A percentile compares a stretch with the other conserved stretches of the same genome.
Conservation (phyloP, 768 basidiomycete species). For the Termitomyces sp. region DNA sequence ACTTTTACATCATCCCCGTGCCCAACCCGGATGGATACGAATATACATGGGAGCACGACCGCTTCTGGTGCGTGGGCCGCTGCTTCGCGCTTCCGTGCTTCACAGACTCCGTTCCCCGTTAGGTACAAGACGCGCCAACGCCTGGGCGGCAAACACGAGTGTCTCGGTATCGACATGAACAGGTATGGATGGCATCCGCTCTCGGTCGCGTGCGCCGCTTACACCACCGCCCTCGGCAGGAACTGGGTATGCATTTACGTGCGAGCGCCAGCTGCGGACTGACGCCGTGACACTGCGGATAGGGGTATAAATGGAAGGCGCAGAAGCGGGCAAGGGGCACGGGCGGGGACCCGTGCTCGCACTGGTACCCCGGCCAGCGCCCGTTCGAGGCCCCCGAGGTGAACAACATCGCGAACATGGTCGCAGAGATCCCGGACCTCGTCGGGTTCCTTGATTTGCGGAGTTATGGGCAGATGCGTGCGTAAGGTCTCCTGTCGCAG, state of each 20-base stretch:
- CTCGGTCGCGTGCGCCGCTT: too few relatives aligned
- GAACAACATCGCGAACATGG: conserved; percentile 67
- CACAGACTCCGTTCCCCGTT: neutral
- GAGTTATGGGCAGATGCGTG: conserved; percentile 81
- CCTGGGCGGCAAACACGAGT: conserved; percentile 41
- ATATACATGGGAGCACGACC: conserved; percentile 66
- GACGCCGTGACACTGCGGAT: neutral
- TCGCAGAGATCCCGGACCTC: conserved; percentile 46
- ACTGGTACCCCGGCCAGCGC: conserved; percentile 70
- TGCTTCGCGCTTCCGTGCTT: neutral
- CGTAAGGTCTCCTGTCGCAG: too few relatives aligned
- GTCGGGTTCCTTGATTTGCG: conserved; percentile 70
- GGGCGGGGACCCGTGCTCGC: conserved; percentile 70
- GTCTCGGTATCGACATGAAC: conserved; percentile 77
- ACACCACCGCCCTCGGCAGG: too few relatives aligned
- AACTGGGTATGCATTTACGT: conserved; percentile 46
- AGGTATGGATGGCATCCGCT: conserved; percentile 37
- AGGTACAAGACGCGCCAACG: conserved; percentile 72
- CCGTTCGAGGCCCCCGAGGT: conserved; percentile 77
- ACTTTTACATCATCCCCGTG: conserved; percentile 63
- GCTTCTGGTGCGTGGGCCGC: conserved; percentile 45
- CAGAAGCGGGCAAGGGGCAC: conserved; percentile 17
- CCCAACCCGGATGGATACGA: conserved; percentile 73
- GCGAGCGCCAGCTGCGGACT: neutral
- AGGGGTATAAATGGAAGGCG: conserved; percentile 72